Base-by-base conservation (phyloP, 805 yeast genomes). In the Hemisphaericaspora nanyangensis region DNA sequence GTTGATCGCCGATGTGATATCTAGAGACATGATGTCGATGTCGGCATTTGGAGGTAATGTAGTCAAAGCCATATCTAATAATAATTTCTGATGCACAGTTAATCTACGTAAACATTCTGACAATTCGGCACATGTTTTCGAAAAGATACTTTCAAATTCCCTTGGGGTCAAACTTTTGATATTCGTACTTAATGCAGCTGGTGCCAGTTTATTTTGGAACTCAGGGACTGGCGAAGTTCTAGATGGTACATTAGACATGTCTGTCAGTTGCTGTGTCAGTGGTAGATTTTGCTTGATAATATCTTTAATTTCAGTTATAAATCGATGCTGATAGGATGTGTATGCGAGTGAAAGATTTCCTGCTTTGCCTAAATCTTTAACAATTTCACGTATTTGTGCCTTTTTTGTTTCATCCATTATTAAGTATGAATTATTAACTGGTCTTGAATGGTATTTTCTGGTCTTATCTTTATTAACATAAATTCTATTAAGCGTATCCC, bases 81-180 rank as follows among this genome's bases (percentile, higher is more conserved):
- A 59, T 4, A 86, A 50, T 56, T 88, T 89, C 54, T 89, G 95
- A 42, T 89, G 96, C 7, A 77, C 65, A 1, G 86, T 78, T 22
- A 90, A 64, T 42, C 95, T 72, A 45, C 91, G 68, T 18, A 89
- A 64, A 15, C 87, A 80, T 51, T 85, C 95, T 0, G 88, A 77
- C 3, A 84, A 67, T 16, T 77, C 72, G 0, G 85, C 62, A 48
- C 76, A 86, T 4, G 81, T 80, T 20, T 64, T 66, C 2, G 71
- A 58, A 31, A 87, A 56, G 86, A 89, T 82, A 1, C 61, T 66
- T 50, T 85, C 87, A 54, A 89, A 89, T 42, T 87, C 96, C 11
- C 63, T 60, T 0, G 93, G 83, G 0, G 88, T 70, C 72, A 88
- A 71, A 2, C 76, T 74, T 46, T 81, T 78, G 35, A 93, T 74